Conservation (phyloP, 2,329 filamentous ascomycete genomes). For the Ceratocystis colombiana region DNA sequence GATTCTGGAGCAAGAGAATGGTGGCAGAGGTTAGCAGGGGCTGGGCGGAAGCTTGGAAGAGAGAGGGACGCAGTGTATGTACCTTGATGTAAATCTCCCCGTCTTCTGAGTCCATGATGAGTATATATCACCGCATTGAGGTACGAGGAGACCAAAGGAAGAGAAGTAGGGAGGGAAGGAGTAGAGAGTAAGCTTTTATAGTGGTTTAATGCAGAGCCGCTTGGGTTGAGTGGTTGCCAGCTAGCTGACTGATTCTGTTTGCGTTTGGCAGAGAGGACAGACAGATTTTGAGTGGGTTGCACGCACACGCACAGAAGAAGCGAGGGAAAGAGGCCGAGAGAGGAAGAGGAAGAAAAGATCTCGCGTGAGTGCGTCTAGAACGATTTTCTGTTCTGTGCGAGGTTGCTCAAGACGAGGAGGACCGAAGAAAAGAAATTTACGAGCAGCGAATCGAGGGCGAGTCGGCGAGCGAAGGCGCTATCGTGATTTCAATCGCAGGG, state of each 20-base stretch:
- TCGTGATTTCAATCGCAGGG: not conserved
- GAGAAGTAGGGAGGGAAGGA: conserved; percentile 1
- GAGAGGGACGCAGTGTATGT: conserved; percentile 29
- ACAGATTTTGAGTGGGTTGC: not conserved
- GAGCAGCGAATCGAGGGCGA: not conserved
- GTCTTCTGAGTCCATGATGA: conserved; percentile 78
- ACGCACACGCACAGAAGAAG: conserved; percentile 9
- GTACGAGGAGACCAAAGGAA: not conserved
- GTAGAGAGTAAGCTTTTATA: not conserved
- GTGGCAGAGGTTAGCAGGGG: conserved; percentile 15
- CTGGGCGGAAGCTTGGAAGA: not conserved
- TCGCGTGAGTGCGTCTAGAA: conserved; percentile 3
- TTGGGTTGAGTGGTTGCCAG: not conserved
- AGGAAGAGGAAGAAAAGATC: not conserved
- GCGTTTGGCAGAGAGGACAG: not conserved
- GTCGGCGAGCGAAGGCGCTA: not conserved
- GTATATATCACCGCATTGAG: conserved; percentile 28
- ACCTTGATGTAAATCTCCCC: conserved; percentile 83
- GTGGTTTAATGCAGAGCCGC: not conserved
- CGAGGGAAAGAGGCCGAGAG: not conserved
- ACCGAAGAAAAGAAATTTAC: not conserved
- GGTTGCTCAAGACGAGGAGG: not conserved
- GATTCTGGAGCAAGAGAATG: conserved; percentile 54
- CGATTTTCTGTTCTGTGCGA: not conserved
- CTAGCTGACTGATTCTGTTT: not conserved